Evolutionary conservation across 106 monocot genomes (phyloP).

Genomic region (Dioscorea dumetorum): DNA sequence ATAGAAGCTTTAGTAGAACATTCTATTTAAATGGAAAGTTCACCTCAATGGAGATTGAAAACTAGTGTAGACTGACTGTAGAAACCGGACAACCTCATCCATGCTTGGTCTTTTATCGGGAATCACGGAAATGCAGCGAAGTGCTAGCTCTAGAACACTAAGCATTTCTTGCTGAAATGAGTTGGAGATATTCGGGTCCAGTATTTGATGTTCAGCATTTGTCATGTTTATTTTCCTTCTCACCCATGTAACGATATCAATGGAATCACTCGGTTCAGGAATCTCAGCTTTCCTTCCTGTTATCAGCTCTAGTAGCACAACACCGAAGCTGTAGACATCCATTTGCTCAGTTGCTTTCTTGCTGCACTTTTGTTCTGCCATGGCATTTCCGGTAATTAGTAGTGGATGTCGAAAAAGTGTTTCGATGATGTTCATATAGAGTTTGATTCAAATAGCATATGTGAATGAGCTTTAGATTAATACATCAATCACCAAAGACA

Average conservation of each 20-base stretch:
- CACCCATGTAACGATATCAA: conserved; percentile 66
- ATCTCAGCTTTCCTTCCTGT: conserved; percentile 48
- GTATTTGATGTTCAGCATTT: conserved; percentile 28
- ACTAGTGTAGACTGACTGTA: conserved; percentile 25
- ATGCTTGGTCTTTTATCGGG: conserved; percentile 64
- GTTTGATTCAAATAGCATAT: no score
- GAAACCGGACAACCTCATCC: conserved; percentile 40
- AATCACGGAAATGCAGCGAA: conserved; percentile 48
- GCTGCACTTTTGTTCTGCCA: conserved; percentile 33
- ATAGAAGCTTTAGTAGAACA: neutral
- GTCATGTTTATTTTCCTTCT: conserved; percentile 47
- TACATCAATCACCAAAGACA: no score
- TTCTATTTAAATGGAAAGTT: neutral
- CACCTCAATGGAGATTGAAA: conserved; percentile 1
- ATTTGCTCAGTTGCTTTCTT: conserved; percentile 57
- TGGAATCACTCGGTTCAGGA: conserved; percentile 34
- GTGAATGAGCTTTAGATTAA: no score
- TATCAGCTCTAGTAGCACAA: conserved; percentile 61
- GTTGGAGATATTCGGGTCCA: conserved; percentile 36
- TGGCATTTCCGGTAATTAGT: neutral
- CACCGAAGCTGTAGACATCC: conserved; percentile 74
- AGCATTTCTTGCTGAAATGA: conserved; percentile 34
- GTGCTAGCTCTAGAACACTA: conserved; percentile 44
- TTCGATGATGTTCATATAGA: neutral
- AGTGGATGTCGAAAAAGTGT: neutral